phyloP scores from a whole-genome alignment of 2,329 filamentous ascomycete genomes.

The Exophiala sp. region DNA sequence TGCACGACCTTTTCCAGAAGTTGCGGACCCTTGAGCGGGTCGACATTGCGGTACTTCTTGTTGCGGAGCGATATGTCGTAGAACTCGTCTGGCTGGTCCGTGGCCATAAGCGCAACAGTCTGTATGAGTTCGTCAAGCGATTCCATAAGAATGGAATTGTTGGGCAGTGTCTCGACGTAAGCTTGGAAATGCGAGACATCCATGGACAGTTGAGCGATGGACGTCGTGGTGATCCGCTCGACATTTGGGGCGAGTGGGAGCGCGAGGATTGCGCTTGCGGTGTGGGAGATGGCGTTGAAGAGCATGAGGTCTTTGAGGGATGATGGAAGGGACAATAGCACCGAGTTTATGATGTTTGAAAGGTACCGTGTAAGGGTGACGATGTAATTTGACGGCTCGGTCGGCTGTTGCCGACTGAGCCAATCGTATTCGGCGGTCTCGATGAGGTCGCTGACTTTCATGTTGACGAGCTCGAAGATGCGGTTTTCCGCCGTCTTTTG shows the following conservation, averaged over 20 bases:
- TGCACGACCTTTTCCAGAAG: slow-evolving; percentile 73
- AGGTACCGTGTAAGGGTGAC: slow-evolving; percentile 89
- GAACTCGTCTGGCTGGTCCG: slow-evolving; percentile 92
- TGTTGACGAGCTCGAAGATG: slow-evolving; percentile 97
- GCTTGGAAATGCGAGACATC: slow-evolving; percentile 80
- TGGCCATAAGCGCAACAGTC: slow-evolving; percentile 82
- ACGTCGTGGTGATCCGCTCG: slow-evolving; percentile 81
- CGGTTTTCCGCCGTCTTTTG: slow-evolving; percentile 97
- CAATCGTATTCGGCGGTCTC: slow-evolving; percentile 98
- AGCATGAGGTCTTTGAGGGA: slow-evolving; percentile 98
- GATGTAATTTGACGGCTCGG: slow-evolving; percentile 88
- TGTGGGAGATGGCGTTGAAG: slow-evolving; percentile 90
- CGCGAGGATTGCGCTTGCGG: slow-evolving; percentile 71
- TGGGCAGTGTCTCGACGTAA: slow-evolving; percentile 76
- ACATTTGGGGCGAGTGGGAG: slow-evolving; percentile 76
- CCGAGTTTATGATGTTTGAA: slow-evolving; percentile 94
- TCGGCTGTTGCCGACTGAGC: slow-evolving; percentile 59
- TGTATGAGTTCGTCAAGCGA: slow-evolving; percentile 92
- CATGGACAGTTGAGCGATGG: slow-evolving; percentile 72
- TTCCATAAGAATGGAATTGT: slow-evolving; percentile 81
- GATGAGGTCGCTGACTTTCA: slow-evolving; percentile 95
- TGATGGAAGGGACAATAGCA: slow-evolving; percentile 83
- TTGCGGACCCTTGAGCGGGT: slow-evolving; percentile 82
- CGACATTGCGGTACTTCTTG: slow-evolving; percentile 89
- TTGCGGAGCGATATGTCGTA: slow-evolving; percentile 88